These are phyloP conservation scores for Kandelia obovata DNA, from an alignment of 345 rosid genomes.

Conservation along the genomic window DNA sequence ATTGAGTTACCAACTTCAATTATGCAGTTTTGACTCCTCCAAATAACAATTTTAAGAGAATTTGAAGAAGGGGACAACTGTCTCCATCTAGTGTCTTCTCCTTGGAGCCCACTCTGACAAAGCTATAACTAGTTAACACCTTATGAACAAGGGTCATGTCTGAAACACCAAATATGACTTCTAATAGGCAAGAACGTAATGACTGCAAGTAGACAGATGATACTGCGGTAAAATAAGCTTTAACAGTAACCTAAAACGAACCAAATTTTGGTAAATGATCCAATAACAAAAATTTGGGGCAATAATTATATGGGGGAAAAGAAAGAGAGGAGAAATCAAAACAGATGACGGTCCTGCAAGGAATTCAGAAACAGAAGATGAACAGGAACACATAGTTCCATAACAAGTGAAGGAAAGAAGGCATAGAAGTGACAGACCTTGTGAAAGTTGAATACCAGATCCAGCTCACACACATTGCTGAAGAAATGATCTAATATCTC, in stretches of 20 bases:
- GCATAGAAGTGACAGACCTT: conserved; percentile 46
- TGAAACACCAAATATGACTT: too few relatives aligned
- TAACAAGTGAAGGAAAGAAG: neutral
- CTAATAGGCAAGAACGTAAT: too few relatives aligned
- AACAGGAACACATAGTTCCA: neutral
- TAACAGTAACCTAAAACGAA: neutral
- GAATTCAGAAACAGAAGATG: neutral
- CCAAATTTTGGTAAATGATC: neutral
- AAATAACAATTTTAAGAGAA: too few relatives aligned
- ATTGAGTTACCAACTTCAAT: too few relatives aligned
- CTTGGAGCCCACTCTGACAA: too few relatives aligned
- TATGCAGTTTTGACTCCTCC: too few relatives aligned
- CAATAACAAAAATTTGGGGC: neutral
- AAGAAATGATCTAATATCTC: conserved; percentile 98
- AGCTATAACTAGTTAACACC: too few relatives aligned
- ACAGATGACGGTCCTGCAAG: neutral
- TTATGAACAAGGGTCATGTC: too few relatives aligned
- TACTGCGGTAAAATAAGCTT: too few relatives aligned
- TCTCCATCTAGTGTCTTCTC: too few relatives aligned
- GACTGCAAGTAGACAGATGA: too few relatives aligned
- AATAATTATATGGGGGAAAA: neutral
- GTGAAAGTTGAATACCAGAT: conserved; percentile 92
- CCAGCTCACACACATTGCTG: conserved; percentile 98
- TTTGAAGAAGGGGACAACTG: too few relatives aligned
- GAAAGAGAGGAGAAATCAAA: neutral